Base-by-base conservation (phyloP, 768 basidiomycete species). In the Sarcomyxa edulis region DNA sequence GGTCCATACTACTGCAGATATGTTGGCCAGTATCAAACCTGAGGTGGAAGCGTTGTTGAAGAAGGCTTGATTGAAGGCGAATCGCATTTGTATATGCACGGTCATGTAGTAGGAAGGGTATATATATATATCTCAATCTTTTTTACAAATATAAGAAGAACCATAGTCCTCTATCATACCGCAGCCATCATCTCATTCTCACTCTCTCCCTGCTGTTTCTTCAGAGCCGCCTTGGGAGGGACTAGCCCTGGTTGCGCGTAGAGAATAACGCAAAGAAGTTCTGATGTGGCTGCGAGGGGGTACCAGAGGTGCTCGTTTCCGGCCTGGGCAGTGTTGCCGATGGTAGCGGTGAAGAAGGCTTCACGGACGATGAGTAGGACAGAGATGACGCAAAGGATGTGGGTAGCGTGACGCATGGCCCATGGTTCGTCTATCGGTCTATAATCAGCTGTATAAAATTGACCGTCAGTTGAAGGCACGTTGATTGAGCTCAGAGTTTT, bases 251-350 rank as follows among this genome's bases (percentile, higher is more conserved):
- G 64, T 3, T 48, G 48, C 7, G 56, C 44, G 32, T 60, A 67
- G 19, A 64, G 45, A 0, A 52, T 11, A 2, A 70, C 63, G 1
- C 61, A 61, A 10, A 69, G 40, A 18, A 67, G 37, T 44, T 71
- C 70, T 1, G 68, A 59, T 4, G 65, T 35, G 1, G 62, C 65
- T 4, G 62, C 46, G 2, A 72, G 45, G 1, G 69, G 66, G 39
- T 70, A 71, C 68, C 68, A 70, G 4, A 58, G 46, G 16, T 46
- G 50, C 38, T 72, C 70, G 14, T 60, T 48, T 16, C 54, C 49
- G 37, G 58, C 50, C 27, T 48, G 57, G 1, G 27, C 14, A 4
- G 42, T 23, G 23, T 65, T 46, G 16, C 39, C 46, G 2, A 66
- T 34, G 0, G 66, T 68, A 7, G 53, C 66, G 1, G 53, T 54